Percentiles rank a stretch among this genome's conserved stretches.
phyloP scores from a whole-genome alignment of 768 basidiomycete species.

The Serendipita sp. region DNA sequence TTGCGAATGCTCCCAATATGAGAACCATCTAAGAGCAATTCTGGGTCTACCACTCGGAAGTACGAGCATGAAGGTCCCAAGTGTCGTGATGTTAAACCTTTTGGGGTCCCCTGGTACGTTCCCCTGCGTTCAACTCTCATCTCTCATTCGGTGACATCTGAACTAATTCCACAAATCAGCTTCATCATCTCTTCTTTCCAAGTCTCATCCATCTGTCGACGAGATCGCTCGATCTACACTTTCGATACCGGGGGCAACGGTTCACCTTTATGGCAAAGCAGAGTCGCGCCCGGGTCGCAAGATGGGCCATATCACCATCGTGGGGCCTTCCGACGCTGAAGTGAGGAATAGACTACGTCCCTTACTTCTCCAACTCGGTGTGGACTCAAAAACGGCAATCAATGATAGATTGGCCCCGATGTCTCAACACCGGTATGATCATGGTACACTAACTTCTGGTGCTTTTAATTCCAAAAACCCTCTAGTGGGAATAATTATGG shows the following conservation, averaged over 20 bases:
- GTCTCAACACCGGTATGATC: conserved; percentile 25
- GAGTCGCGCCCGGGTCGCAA: conserved; percentile 82
- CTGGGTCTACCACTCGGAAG: conserved; percentile 79
- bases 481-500: conserved; percentile 91
- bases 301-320: conserved; percentile 93
- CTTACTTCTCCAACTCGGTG: conserved; percentile 51
- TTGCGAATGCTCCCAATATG: conserved; percentile 90
- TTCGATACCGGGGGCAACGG: conserved; percentile 50
- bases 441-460: conserved; percentile 17
- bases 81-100: conserved; percentile 85
- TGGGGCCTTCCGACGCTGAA: conserved; percentile 65
- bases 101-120: conserved; percentile 65
- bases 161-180: not conserved
- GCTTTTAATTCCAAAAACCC: conserved; percentile 24
- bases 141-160: not conserved
- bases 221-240: conserved; percentile 43
- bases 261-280: conserved; percentile 91
- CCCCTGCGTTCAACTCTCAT: conserved; percentile 22
- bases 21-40: conserved; percentile 92
- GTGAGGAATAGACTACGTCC: conserved; percentile 51
- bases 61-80: conserved; percentile 71
- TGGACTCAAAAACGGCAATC: conserved; percentile 3
- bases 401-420: not conserved
- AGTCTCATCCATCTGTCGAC: conserved; percentile 22
- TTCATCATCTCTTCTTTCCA: not conserved